Base-by-base conservation (phyloP, 805 yeast species). In the Candida sphagnicola region DNA sequence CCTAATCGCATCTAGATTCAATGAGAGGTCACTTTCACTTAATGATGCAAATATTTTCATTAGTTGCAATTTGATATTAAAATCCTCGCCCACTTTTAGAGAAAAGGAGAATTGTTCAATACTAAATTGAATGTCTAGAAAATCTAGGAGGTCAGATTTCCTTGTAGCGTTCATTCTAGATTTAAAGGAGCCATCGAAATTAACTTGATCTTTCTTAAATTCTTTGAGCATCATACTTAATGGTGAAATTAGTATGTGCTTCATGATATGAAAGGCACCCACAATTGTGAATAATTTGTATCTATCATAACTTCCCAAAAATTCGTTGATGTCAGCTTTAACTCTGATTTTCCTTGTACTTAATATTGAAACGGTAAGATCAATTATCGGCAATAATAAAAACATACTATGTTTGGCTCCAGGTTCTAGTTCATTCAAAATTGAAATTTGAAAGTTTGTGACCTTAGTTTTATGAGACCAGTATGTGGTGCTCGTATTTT, bases 51-150 rank as follows among this genome's bases (percentile, higher is more conserved):
- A 5, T 12, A 21, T n/a, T 14, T 38, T 21, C 14, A 26, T 16
- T 0, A 65, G 18, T 45, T 80, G 85, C 1, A 77, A 8, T 46
- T 72, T 72, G 13, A 75, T 47, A 18, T 67, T 72, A 43, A 80
- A 67, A 3, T 70, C 71, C 45, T 74, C 74, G 10, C 77, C 75
- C 33, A 81, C 49, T 1, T 61, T 53, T 24, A 70, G 24, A 12
- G 64, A 47, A 12, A 59, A n/a, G 31, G 48, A 54, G 15, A 53
- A 25, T 21, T 56, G 47, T 14, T 41, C 46, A 28, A 65, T 18
- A 3, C 47, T 42, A 8, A 51, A 33, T 6, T 42, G 24, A 11
- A 34, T 16, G 12, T 31, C 16, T 12, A 44, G 18, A 8, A 39
- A 34, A 14, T 18, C 11, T n/a, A 10, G 19, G 3, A 26, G n/a